These are phyloP conservation scores for Pseudogymnoascus sp. DNA, from an alignment of 2,329 filamentous ascomycete species.

Conservation along the genomic window DNA sequence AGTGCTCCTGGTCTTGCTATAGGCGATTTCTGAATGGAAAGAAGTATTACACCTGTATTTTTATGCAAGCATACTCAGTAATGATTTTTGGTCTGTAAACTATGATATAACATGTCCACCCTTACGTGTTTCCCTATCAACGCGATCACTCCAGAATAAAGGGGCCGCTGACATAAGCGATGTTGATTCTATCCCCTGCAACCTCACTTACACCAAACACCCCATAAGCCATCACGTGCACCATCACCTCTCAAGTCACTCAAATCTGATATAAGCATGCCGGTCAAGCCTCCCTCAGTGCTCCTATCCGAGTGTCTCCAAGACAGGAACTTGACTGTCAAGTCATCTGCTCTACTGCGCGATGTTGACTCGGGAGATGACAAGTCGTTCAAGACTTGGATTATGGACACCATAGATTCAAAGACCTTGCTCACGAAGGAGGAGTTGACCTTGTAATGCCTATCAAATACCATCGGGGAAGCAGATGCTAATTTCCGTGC, in stretches of 20 bases:
- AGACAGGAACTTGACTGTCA: conserved; percentile 25
- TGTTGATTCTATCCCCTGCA: background rate
- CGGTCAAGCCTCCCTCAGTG: background rate
- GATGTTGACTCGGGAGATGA: background rate
- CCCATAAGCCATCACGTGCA: background rate
- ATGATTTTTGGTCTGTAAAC: background rate
- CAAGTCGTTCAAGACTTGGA: conserved; percentile 36
- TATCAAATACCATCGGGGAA: background rate
- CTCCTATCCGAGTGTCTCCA: conserved; percentile 17
- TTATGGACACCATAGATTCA: conserved; percentile 38
- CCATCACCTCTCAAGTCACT: background rate
- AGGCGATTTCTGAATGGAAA: background rate
- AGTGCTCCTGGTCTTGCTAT: conserved; percentile 1
- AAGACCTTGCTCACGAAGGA: conserved; percentile 49
- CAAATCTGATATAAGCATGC: conserved; percentile 8
- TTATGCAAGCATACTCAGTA: background rate
- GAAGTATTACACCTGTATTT: background rate
- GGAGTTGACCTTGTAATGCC: conserved; percentile 45
- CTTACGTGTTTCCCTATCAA: background rate
- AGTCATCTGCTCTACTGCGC: conserved; percentile 14
- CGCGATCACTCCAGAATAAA: background rate
- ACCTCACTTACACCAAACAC: background rate
- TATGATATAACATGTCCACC: background rate
- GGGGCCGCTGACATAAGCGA: conserved; percentile 7
- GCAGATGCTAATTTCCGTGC: conserved; percentile 4